Conservation (phyloP, 331 rosid species). For the Dryas integrifolia region DNA sequence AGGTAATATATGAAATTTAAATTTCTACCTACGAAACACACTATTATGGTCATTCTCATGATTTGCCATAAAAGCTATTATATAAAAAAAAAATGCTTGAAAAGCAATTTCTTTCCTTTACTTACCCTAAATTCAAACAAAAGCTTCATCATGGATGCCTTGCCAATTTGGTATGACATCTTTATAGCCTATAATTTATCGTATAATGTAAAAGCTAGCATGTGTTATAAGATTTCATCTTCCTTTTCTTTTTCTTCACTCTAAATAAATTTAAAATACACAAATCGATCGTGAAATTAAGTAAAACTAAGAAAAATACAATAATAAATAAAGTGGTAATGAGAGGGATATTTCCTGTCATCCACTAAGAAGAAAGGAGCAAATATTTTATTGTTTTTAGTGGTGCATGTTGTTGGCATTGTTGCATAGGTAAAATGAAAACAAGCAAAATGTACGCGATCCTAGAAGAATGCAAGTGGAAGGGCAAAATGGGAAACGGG, state of each 20-base stretch:
- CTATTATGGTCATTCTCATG: background rate
- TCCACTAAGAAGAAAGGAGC: background rate
- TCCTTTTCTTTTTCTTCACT: background rate
- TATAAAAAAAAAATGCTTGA: background rate
- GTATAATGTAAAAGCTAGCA: too few relatives aligned
- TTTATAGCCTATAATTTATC: background rate
- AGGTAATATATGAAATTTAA: too few relatives aligned
- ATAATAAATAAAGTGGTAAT: background rate
- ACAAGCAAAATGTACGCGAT: background rate
- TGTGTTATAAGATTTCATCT: background rate
- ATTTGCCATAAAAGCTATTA: background rate
- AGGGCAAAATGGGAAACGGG: conserved; percentile 22
- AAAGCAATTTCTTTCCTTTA: background rate
- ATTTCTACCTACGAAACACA: background rate
- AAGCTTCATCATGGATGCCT: conserved; percentile 1
- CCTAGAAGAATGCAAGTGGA: conserved; percentile 8
- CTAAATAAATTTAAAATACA: too few relatives aligned
- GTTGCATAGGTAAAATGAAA: background rate
- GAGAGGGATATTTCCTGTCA: conserved; percentile 1
- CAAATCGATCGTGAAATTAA: background rate
- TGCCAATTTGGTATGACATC: background rate
- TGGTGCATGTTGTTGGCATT: background rate
- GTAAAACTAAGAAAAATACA: background rate
- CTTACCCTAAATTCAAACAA: background rate
- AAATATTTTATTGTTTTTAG: background rate